Evolutionary conservation across 2,329 filamentous ascomycete genomes (phyloP), one percentile per base, ranked within the genome.

Genomic region (Fusarium hostae): DNA sequence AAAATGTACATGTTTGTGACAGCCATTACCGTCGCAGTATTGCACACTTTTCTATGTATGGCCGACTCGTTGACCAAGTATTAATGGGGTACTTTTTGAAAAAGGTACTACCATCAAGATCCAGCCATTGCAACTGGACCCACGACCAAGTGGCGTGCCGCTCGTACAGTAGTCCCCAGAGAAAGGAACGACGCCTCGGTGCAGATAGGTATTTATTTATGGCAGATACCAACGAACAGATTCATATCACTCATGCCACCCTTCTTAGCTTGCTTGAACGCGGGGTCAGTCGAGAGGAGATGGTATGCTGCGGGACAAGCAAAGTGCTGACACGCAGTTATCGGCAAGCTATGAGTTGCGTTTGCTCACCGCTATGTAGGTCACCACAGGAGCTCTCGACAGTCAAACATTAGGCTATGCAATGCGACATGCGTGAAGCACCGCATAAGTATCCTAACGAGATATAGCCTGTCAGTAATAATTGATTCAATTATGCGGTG

Each of bases 141-240:
- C 66, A 51, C 66, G 63, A 40, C 69, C 71, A 64, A 72, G 69
- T 71, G 71, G 68, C 69, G 71, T 74, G 72, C 71, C 71, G 57
- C 71, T 69, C 63, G 44, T 65, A 72, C 72, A 72, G 71, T 74
- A 72, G 72, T 64, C 63, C 69, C 66, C 66, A 51, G 59, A 70
- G 63, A 70, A 68, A 74, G 45, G 56, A 72, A 50, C 52, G 67
- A 65, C 56, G 26, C n/a, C 43, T 55, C 44, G 39, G 30, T 58
- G 20, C 45, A 57, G 32, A 26, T 24, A n/a, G 40, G 26, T 32
- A 43, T 26, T 26, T 26, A 26, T 26, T 26, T 26, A 26, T 26
- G 26, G 26, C 26, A 26, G 26, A 26, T 26, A 26, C 26, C 5
- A 26, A 48, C 45, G 6, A 52, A 41, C 26, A 51, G 41, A 44